Percentiles rank a stretch among this genome's conserved stretches.
Evolutionary conservation across 805 yeast species (phyloP).

Genomic region (Blastobotrys parvus): DNA sequence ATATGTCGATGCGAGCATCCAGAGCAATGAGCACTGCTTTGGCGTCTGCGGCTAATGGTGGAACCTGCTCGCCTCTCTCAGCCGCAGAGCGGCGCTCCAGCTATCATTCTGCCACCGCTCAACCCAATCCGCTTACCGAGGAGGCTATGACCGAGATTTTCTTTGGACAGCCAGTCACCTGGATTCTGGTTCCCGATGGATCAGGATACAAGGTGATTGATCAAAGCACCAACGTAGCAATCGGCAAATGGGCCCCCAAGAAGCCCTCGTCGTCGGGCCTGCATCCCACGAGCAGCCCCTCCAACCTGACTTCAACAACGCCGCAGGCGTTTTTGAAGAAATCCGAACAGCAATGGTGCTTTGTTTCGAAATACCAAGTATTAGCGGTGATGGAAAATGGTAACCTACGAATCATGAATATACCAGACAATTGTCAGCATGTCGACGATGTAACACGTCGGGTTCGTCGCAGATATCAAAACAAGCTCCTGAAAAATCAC

Average conservation of each 20-base stretch:
- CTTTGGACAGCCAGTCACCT: constrained; percentile 16
- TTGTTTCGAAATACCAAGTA: constrained; percentile 5
- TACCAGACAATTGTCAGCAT: background rate
- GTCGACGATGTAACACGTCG: background rate
- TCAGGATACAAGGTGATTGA: constrained; percentile 12
- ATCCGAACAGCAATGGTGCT: constrained; percentile 2
- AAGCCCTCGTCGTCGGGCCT: constrained; percentile 2
- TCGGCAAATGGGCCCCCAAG: constrained; percentile 16
- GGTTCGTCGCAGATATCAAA: background rate
- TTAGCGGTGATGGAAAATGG: background rate
- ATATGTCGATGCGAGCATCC: constrained; percentile 1
- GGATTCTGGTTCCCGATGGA: constrained; percentile 12
- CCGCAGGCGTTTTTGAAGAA: background rate
- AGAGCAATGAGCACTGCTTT: too few relatives aligned
- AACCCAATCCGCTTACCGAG: background rate
- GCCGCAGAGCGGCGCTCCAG: too few relatives aligned
- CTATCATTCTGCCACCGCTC: background rate
- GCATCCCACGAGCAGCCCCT: constrained; percentile 6
- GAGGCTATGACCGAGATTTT: constrained; percentile 1
- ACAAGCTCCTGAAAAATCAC: background rate
- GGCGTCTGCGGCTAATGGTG: too few relatives aligned
- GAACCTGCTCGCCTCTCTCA: too few relatives aligned
- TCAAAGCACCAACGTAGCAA: constrained; percentile 12
- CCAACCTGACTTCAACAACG: constrained; percentile 1
- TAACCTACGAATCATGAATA: background rate